phyloP scores from a whole-genome alignment of 129 eudicot genomes.

The Solidago caesia region DNA sequence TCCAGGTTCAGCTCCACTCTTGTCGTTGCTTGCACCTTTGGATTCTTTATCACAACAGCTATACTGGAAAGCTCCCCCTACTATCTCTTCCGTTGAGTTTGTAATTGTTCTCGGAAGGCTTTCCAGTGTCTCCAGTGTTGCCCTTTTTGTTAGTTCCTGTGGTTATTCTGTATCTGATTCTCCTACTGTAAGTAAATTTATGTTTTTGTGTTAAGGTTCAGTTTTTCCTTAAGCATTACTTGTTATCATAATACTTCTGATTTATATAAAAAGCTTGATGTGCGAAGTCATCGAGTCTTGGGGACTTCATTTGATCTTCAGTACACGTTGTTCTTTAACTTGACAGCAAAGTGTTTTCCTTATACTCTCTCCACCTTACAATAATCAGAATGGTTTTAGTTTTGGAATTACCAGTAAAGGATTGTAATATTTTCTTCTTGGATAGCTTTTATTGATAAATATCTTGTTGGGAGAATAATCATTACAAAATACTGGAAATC shows the following conservation, averaged over 20 bases:
- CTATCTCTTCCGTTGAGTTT: constrained; percentile 61
- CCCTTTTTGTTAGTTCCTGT: constrained; percentile 71
- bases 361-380: neutral
- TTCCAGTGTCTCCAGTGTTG: constrained; percentile 76
- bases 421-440: neutral
- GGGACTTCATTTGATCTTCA: constrained; percentile 11
- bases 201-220: constrained; percentile 1
- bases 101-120: constrained; percentile 68
- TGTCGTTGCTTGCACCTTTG: constrained; percentile 79
- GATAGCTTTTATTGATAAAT: neutral
- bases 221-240: constrained; percentile 6
- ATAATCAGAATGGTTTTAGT: neutral
- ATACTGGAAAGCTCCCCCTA: constrained; percentile 89
- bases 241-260: constrained; percentile 8
- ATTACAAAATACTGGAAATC: neutral
- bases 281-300: neutral
- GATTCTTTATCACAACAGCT: constrained; percentile 61
- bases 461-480: neutral
- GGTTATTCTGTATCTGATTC: constrained; percentile 87
- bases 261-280: constrained; percentile 21
- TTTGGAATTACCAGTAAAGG: neutral
- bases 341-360: constrained; percentile 4
- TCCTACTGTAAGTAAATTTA: constrained; percentile 63
- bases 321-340: constrained; percentile 1
- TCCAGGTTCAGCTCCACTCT: constrained; percentile 74